Conservation (phyloP, 208 protist species). For the Leishmania aethiopica region DNA sequence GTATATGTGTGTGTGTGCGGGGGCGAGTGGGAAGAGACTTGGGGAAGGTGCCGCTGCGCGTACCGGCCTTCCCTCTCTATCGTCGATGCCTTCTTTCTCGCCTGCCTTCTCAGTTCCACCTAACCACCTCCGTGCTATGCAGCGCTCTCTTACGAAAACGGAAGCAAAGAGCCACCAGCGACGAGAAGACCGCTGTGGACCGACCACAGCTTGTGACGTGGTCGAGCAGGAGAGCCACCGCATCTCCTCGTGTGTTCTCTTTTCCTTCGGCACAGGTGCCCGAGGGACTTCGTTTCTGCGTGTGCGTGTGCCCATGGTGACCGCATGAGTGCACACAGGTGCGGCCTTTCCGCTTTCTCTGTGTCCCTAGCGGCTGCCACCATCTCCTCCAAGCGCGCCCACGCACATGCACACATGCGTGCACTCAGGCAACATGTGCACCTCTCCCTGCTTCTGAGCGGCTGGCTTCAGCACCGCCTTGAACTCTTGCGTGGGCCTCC, state of each 20-base stretch:
- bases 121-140: neutral
- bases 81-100: neutral
- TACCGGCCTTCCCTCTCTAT: neutral
- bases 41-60: neutral
- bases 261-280: neutral
- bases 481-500: neutral
- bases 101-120: neutral
- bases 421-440: neutral
- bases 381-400: neutral
- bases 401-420: neutral
- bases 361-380: neutral
- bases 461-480: neutral
- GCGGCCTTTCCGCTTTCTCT: neutral
- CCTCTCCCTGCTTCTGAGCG: neutral
- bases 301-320: neutral
- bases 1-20: slow-evolving; percentile 4
- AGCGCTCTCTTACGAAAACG: neutral
- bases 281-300: neutral
- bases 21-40: neutral
- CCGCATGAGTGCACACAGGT: neutral
- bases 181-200: neutral
- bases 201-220: neutral
- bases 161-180: neutral
- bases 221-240: neutral
- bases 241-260: neutral